Base-by-base conservation (phyloP, 2,329 filamentous ascomycete species). In the Pseudogymnoascus pannorum region DNA sequence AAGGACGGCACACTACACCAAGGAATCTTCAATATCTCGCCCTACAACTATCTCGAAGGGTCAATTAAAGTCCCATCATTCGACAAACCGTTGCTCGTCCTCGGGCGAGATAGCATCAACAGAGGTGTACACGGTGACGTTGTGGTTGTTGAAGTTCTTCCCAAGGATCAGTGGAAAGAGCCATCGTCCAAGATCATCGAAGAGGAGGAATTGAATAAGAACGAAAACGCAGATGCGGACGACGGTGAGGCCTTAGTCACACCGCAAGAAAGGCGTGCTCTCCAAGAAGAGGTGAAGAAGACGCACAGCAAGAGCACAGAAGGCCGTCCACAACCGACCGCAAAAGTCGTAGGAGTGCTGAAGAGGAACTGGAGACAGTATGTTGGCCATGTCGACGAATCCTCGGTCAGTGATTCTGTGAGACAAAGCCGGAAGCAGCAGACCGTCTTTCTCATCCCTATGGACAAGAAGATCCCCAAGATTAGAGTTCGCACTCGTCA, bases 331-430 rank as follows among this genome's bases (percentile, higher is more conserved):
- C 92, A 97, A 69, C 94, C 94, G 5, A 97, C 94, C 5, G 94
- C 93, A 24, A 90, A 84, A 72, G 89, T 99, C 11, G 91, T 97
- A 5, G 94, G 94, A 57, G 82, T 97, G 22, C 85, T 96, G 72
- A 97, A 96, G 76, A 86, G 94, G 59, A 97, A 97, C 74, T 99
- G 94, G 94, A 84, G 94, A 64, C 95, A 97, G 74, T 97, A 97
- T 68, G 94, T 99, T 64, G 94, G 94, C 2, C 92, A 97, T 71
- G 88, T 99, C 61, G 94, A 99, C 72, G 87, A 88, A 58, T 90
- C 89, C 9, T 95, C 92, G 1, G 87, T 92, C 57, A 87, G 87
- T 69, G 84, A 87, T 60, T 83, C 86, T 2, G 83, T 84, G 1
- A 87, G 86, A 63, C 87, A 92, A 68, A 91, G 91, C 29, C 84